Evolutionary conservation across 495 filamentous ascomycete genomes (phyloP), one percentile per base, ranked within the genome.

Genomic region (Podospora pseudopauciseta): DNA sequence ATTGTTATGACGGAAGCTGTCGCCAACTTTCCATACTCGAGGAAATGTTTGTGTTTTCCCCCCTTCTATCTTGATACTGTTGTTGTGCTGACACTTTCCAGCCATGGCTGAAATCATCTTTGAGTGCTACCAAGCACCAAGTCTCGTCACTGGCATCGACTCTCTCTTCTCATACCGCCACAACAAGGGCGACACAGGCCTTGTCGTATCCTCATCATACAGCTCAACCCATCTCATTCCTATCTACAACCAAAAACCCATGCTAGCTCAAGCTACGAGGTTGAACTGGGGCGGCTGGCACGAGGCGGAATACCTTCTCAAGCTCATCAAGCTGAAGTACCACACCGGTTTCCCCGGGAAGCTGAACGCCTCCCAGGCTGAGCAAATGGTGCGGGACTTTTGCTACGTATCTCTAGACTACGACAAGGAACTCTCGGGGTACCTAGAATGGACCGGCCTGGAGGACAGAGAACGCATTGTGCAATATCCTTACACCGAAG

Each of bases 41-140:
- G 93, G 69, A 92, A 90, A 80, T 92, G 93, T 96, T 78, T 68
- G 89, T 82, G 19, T 4, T 3, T 16, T 19, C 28, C 58, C 1
- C 34, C 2, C 2, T 3, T 3, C 56, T 0, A 61, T 11, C 7
- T 64, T 3, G 28, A 16, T 28, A 15, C 32, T 9, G 20, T 3
- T 9, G 20, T 3, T 26, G 28, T 44, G 15, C 13, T 55, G 27
- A 55, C 18, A 26, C 1, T 15, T 3, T 23, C 59, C 28, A 97
- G 93, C 92, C 71, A 97, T 98, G 93, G 95, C 90, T 67, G 95
- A 99, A 77, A 92, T 98, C 65, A 82, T 99, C 26, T 99, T 97
- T 78, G 95, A 99, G 74, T 93, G 90, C 80, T 99, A 98, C 80
- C 85, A 85, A 56, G 93, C 91, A 5, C 94, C 96, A 0, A 91